Conservation (phyloP, 139 green algal species). For the Chara braunii region DNA sequence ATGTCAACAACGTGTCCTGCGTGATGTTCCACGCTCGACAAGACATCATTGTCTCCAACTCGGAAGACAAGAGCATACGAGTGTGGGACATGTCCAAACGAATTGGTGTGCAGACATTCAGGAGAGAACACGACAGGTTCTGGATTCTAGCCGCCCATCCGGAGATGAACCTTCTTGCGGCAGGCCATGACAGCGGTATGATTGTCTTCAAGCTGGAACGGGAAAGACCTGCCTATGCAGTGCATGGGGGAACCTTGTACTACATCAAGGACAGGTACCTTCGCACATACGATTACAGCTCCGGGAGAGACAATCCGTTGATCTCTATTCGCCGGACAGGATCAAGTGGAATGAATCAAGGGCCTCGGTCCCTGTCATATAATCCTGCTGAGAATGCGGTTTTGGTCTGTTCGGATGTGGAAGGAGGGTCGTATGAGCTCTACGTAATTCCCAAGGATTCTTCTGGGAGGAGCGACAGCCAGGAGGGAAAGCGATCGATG, state of each 20-base stretch:
- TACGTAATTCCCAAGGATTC: constrained; percentile 83
- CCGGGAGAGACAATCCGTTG: constrained; percentile 80
- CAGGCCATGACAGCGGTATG: constrained; percentile 98
- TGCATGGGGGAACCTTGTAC: constrained; percentile 75
- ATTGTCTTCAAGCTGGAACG: constrained; percentile 99
- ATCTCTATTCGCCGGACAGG: constrained; percentile 65
- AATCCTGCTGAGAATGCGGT: constrained; percentile 96
- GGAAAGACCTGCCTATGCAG: constrained; percentile 84
- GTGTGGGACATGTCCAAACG: constrained; percentile 99
- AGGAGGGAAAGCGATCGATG: constrained; percentile 75
- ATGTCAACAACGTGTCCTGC: constrained; percentile 99
- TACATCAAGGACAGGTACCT: constrained; percentile 98
- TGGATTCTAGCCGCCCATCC: constrained; percentile 91
- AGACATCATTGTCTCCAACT: constrained; percentile 97
- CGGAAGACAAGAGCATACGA: constrained; percentile 94
- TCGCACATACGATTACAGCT: constrained; percentile 79
- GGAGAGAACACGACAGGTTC: constrained; percentile 56
- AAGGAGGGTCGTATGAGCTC: constrained; percentile 92
- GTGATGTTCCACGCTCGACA: constrained; percentile 96
- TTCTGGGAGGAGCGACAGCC: constrained; percentile 9
- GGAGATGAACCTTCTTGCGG: constrained; percentile 96
- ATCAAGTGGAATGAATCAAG: constrained; percentile 31
- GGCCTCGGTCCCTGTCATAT: constrained; percentile 70
- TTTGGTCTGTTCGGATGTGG: constrained; percentile 77
- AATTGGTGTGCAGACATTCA: constrained; percentile 93